Percentiles rank a stretch among this genome's conserved stretches.
Conservation (phyloP, 176 grass and related monocot genomes). For the Bromus sterilis region DNA sequence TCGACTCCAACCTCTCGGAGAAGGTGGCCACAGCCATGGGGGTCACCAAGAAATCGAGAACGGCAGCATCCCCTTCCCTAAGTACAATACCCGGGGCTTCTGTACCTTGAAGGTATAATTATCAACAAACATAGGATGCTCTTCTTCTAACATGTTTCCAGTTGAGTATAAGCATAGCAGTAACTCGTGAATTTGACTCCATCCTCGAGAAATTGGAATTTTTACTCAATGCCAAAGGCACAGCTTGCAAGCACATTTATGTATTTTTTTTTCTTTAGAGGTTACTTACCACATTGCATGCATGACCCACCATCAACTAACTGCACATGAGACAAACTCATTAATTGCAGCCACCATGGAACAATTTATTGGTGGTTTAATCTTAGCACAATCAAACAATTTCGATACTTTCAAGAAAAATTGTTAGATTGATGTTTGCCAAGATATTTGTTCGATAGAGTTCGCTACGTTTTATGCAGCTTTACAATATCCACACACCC, state of each 20-base stretch:
- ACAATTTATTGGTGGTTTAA: neutral
- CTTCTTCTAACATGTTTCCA: neutral
- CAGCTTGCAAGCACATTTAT: neutral
- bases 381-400: slow-evolving; percentile 17
- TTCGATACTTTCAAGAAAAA: no score
- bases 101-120: slow-evolving; percentile 15
- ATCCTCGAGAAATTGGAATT: neutral
- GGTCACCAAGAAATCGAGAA: slow-evolving; percentile 48
- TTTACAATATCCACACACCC: no score
- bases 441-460: no score
- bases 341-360: neutral
- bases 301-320: neutral
- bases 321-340: neutral
- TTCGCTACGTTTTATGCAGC: no score
- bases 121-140: neutral
- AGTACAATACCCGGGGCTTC: slow-evolving; percentile 52
- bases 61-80: slow-evolving; percentile 31
- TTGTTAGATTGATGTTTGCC: no score
- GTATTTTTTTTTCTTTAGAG: slow-evolving; percentile 3
- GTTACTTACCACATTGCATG: slow-evolving; percentile 11
- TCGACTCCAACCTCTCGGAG: slow-evolving; percentile 68
- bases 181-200: neutral
- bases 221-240: neutral
- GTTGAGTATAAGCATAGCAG: neutral
- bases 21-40: slow-evolving; percentile 78